A percentile compares a stretch with the other conserved stretches of the same genome.
These are phyloP conservation scores for Xylariaceae sp. DNA, from an alignment of 2,329 filamentous ascomycete genomes.

Conservation along the genomic window DNA sequence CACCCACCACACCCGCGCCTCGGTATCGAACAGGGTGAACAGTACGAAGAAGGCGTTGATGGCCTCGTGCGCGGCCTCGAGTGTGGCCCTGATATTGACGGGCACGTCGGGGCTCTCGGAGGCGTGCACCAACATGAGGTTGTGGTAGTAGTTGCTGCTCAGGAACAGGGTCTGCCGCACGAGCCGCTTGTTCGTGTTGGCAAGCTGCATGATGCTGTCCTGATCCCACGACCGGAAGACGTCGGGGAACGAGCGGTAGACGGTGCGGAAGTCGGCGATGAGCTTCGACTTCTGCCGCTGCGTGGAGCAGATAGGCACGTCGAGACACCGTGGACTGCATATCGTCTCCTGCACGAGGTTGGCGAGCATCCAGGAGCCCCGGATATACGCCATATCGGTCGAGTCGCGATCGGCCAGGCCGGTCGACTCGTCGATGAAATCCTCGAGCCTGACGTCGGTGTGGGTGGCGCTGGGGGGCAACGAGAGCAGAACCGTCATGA, in stretches of 20 bases:
- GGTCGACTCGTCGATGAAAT: slow-evolving; percentile 65
- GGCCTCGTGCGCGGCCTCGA: slow-evolving; percentile 77
- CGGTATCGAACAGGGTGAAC: slow-evolving; percentile 67
- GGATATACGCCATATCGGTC: slow-evolving; percentile 70
- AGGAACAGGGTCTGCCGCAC: slow-evolving; percentile 77
- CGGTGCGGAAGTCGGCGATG: slow-evolving; percentile 68
- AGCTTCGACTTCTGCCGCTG: slow-evolving; percentile 70
- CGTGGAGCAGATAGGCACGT: slow-evolving; percentile 71
- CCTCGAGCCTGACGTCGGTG: slow-evolving; percentile 77
- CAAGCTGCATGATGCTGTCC: slow-evolving; percentile 59
- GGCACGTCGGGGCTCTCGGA: slow-evolving; percentile 67
- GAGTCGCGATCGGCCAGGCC: slow-evolving; percentile 62
- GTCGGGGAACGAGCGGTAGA: slow-evolving; percentile 74
- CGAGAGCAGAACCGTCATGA: slow-evolving; percentile 75
- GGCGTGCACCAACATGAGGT: slow-evolving; percentile 77
- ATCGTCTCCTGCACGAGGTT: slow-evolving; percentile 78
- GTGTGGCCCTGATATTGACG: slow-evolving; percentile 67
- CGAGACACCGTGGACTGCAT: slow-evolving; percentile 73
- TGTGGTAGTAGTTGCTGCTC: slow-evolving; percentile 82
- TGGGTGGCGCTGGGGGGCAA: slow-evolving; percentile 78
- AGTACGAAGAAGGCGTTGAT: slow-evolving; percentile 75
- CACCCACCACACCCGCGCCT: slow-evolving; percentile 83
- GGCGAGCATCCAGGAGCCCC: slow-evolving; percentile 77
- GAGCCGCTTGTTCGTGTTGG: slow-evolving; percentile 63
- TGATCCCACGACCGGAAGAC: slow-evolving; percentile 70